phyloP scores from a whole-genome alignment of 2,329 filamentous ascomycete genomes.

The Aphanoascus verrucosus region DNA sequence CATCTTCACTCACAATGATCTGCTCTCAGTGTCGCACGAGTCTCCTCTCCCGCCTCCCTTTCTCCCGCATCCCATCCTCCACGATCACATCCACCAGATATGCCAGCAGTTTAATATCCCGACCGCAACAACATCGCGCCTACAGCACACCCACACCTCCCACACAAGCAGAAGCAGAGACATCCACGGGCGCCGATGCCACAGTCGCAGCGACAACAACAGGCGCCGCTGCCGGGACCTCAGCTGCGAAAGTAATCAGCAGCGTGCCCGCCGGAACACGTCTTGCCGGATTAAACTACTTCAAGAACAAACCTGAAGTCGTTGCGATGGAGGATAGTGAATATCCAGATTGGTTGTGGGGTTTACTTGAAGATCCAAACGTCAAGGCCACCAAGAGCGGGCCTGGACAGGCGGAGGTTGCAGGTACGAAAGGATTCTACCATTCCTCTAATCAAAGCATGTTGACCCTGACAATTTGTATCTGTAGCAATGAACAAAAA shows the following conservation, averaged over 20 bases:
- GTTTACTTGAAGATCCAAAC: conserved; percentile 30
- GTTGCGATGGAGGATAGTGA: conserved; percentile 38
- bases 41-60: conserved; percentile 30
- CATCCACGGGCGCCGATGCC: conserved; percentile 13
- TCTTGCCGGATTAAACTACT: conserved; percentile 37
- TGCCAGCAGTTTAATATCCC: conserved; percentile 13
- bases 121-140: conserved; percentile 15
- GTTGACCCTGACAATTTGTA: background rate
- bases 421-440: conserved; percentile 10
- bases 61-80: conserved; percentile 22
- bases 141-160: conserved; percentile 26
- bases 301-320: conserved; percentile 38
- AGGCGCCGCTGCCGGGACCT: no score
- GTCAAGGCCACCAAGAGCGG: conserved; percentile 24
- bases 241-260: conserved; percentile 26
- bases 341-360: conserved; percentile 42
- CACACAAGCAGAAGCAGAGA: conserved; percentile 10
- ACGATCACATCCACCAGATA: conserved; percentile 25
- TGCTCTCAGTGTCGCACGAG: conserved; percentile 34
- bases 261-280: conserved; percentile 32
- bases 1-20: conserved; percentile 25
- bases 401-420: conserved; percentile 29
- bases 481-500: conserved; percentile 37
- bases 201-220: conserved; percentile 2
- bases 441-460: conserved; percentile 10